Percentiles rank a stretch among this genome's conserved stretches.
phyloP scores from a whole-genome alignment of 352 stramenopile genomes.

The Pythium plurisporium region DNA sequence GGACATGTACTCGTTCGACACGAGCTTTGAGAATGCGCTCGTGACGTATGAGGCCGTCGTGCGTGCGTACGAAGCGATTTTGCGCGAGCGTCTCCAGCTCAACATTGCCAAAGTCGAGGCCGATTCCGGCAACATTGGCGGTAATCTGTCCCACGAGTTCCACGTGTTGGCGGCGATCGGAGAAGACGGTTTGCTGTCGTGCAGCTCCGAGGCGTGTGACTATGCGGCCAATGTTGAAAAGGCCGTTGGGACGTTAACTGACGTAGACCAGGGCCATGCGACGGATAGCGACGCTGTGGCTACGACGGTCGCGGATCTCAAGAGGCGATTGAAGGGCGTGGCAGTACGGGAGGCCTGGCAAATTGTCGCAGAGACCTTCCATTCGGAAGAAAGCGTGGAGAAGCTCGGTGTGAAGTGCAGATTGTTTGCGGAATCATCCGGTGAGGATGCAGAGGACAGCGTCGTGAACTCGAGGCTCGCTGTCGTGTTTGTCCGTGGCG shows the following conservation, averaged over 20 bases:
- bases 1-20: constrained; percentile 90
- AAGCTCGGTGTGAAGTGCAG: constrained; percentile 17
- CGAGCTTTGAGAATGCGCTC: constrained; percentile 47
- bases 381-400: not conserved
- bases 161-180: constrained; percentile 79
- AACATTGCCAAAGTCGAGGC: constrained; percentile 77
- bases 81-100: constrained; percentile 58
- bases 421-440: constrained; percentile 24
- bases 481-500: constrained; percentile 53
- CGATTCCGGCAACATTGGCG: constrained; percentile 85
- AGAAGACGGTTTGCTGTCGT: constrained; percentile 82
- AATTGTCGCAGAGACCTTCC: not conserved
- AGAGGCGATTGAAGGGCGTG: not conserved
- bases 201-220: constrained; percentile 39
- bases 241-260: constrained; percentile 35
- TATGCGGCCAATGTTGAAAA: constrained; percentile 90
- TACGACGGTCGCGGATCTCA: not conserved
- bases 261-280: not conserved
- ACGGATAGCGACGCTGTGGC: not conserved
- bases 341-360: not conserved
- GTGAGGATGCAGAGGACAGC: constrained; percentile 16
- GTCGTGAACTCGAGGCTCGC: constrained; percentile 7
- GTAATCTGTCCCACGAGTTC: constrained; percentile 88
- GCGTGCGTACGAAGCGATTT: constrained; percentile 71
- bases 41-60: constrained; percentile 80